These are phyloP conservation scores for Chloris gayana DNA, from an alignment of 176 grass and related monocot species.

Conservation along the genomic window DNA sequence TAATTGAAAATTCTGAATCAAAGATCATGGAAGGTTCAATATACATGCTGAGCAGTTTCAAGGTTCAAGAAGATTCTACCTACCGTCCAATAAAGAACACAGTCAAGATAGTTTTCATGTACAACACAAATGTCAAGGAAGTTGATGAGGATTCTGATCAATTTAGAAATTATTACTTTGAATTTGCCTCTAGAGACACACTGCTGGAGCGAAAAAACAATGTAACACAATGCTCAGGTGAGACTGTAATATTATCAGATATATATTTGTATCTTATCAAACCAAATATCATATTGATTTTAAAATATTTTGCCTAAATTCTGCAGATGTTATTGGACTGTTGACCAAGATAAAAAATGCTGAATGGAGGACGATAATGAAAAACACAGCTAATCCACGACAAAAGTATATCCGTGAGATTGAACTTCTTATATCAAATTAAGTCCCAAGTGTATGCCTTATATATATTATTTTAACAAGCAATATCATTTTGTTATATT, in stretches of 20 bases:
- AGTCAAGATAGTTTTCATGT: not conserved
- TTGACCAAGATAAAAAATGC: not conserved
- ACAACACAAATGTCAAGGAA: conserved; percentile 15
- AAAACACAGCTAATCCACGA: not conserved
- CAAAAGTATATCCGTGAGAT: not conserved
- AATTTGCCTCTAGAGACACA: not conserved
- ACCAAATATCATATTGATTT: not conserved
- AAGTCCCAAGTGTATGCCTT: not conserved
- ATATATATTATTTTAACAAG: not conserved
- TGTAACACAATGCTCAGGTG: conserved; percentile 4
- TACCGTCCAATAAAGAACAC: not conserved
- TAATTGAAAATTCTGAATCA: not conserved
- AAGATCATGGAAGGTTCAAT: not conserved
- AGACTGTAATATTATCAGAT: not conserved
- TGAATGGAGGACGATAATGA: not conserved
- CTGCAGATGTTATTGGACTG: not conserved
- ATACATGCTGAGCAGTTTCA: conserved; percentile 1
- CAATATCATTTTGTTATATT: not conserved
- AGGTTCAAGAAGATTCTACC: not conserved
- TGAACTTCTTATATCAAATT: not conserved
- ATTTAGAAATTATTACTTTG: not conserved
- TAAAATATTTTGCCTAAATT: not conserved
- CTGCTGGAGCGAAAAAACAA: not conserved
- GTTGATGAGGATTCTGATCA: not conserved
- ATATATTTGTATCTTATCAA: not conserved